Percentiles rank a stretch among this genome's conserved stretches.
These are phyloP conservation scores for Syncephalastrum monosporum DNA, from an alignment of 371 early-diverging fungal genomes.

Conservation along the genomic window DNA sequence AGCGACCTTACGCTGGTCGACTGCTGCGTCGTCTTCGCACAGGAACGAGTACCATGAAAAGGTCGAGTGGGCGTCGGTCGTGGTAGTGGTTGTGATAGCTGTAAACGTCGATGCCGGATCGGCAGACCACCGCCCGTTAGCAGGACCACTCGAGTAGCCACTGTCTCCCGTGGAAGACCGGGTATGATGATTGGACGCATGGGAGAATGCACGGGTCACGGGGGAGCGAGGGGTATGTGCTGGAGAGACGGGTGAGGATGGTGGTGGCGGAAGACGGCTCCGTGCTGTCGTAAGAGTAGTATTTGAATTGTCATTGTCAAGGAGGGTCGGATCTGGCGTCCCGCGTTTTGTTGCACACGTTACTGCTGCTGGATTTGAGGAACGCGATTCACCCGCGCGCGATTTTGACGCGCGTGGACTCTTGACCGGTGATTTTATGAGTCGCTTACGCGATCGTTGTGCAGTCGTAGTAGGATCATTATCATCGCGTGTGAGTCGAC, in stretches of 20 bases:
- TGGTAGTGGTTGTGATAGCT: slow-evolving; percentile 15
- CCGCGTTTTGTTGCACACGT: slow-evolving; percentile 21
- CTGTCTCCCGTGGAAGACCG: slow-evolving; percentile 4
- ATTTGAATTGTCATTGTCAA: slow-evolving; percentile 7
- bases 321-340: slow-evolving; percentile 15
- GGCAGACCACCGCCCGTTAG: neutral
- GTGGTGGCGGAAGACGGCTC: slow-evolving; percentile 1
- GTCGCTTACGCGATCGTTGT: too few species aligned
- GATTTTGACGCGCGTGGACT: too few species aligned
- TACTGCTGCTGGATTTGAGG: too few species aligned
- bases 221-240: too few species aligned
- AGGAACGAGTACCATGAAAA: slow-evolving; percentile 9
- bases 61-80: slow-evolving; percentile 11
- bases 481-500: slow-evolving; percentile 3
- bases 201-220: too few species aligned
- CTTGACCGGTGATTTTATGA: too few species aligned
- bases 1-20: slow-evolving; percentile 2
- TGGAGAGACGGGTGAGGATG: too few species aligned
- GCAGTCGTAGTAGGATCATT: too few species aligned
- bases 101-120: slow-evolving; percentile 1
- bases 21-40: slow-evolving; percentile 1
- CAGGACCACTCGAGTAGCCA: slow-evolving; percentile 11
- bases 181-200: too few species aligned
- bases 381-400: too few species aligned
- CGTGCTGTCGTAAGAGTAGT: slow-evolving; percentile 14